A percentile compares a stretch with the other conserved stretches of the same genome.
These are phyloP conservation scores for Saussurea involucrata DNA, from an alignment of 129 eudicot genomes.

Conservation along the genomic window DNA sequence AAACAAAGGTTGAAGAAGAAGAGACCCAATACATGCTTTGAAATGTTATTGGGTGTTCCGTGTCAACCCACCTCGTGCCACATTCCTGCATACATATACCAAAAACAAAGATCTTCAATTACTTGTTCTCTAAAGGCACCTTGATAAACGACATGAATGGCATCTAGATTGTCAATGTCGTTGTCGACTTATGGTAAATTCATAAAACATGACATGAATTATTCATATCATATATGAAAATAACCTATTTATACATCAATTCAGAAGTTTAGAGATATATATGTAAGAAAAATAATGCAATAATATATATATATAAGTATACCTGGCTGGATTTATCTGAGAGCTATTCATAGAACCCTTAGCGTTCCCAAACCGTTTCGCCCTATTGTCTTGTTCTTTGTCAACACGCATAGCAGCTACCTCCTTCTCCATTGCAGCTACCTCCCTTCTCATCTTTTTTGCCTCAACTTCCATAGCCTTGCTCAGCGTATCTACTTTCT, in stretches of 20 bases:
- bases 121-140: not conserved
- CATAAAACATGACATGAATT: not conserved
- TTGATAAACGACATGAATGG: not conserved
- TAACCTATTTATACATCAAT: not conserved
- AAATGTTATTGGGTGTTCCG: slow-evolving; percentile 61
- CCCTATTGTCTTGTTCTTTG: slow-evolving; percentile 80
- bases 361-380: slow-evolving; percentile 62
- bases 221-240: not conserved
- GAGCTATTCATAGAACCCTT: slow-evolving; percentile 59
- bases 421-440: slow-evolving; percentile 95
- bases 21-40: not conserved
- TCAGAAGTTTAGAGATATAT: not conserved
- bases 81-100: slow-evolving; percentile 40
- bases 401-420: slow-evolving; percentile 91
- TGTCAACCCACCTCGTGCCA: slow-evolving; percentile 59
- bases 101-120: not conserved
- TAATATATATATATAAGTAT: slow-evolving; percentile 14
- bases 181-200: not conserved
- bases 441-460: slow-evolving; percentile 91
- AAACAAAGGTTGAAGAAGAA: slow-evolving; percentile 3
- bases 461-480: slow-evolving; percentile 96
- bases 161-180: not conserved
- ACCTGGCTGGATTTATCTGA: slow-evolving; percentile 73
- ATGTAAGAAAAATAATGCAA: not conserved
- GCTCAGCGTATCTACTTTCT: slow-evolving; percentile 84